phyloP scores from a whole-genome alignment of 1,284 basidiomycete species.

The Puccinia polysora region DNA sequence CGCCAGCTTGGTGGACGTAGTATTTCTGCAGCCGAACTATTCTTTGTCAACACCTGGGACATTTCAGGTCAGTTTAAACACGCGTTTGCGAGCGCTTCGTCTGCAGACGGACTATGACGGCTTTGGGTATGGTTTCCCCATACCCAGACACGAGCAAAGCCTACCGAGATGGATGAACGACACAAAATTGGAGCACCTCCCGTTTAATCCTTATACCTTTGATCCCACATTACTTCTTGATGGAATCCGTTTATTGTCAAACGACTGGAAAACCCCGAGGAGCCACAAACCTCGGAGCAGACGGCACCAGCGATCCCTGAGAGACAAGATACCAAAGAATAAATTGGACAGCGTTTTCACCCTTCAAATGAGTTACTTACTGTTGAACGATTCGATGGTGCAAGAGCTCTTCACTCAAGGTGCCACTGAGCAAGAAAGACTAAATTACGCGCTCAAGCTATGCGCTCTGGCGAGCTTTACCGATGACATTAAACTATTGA shows the following conservation, averaged over 20 bases:
- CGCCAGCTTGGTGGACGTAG: slow-evolving; percentile 39
- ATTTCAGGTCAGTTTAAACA: slow-evolving; percentile 10
- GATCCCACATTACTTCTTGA: slow-evolving; percentile 49
- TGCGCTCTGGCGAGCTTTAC: slow-evolving; percentile 49
- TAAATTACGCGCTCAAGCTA: slow-evolving; percentile 48
- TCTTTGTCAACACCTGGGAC: not conserved
- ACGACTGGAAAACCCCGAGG: slow-evolving; percentile 7
- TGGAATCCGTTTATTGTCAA: slow-evolving; percentile 47
- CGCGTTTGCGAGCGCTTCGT: slow-evolving; percentile 5
- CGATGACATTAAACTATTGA: slow-evolving; percentile 48
- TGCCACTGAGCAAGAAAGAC: slow-evolving; percentile 39
- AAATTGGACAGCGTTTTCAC: slow-evolving; percentile 45
- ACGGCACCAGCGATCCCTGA: not conserved
- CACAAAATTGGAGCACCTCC: slow-evolving; percentile 39
- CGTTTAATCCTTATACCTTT: slow-evolving; percentile 47
- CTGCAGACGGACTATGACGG: slow-evolving; percentile 43
- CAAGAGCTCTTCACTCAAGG: slow-evolving; percentile 40
- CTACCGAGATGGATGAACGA: slow-evolving; percentile 12
- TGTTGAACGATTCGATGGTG: slow-evolving; percentile 45
- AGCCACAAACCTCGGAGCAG: not conserved
- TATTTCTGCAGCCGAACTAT: slow-evolving; percentile 13
- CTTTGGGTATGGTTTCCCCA: slow-evolving; percentile 49
- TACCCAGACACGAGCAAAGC: slow-evolving; percentile 43
- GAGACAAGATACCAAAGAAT: slow-evolving; percentile 27
- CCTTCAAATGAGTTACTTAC: slow-evolving; percentile 47